These are phyloP conservation scores for Russula olivacea DNA, from an alignment of 768 basidiomycete species.

Conservation along the genomic window DNA sequence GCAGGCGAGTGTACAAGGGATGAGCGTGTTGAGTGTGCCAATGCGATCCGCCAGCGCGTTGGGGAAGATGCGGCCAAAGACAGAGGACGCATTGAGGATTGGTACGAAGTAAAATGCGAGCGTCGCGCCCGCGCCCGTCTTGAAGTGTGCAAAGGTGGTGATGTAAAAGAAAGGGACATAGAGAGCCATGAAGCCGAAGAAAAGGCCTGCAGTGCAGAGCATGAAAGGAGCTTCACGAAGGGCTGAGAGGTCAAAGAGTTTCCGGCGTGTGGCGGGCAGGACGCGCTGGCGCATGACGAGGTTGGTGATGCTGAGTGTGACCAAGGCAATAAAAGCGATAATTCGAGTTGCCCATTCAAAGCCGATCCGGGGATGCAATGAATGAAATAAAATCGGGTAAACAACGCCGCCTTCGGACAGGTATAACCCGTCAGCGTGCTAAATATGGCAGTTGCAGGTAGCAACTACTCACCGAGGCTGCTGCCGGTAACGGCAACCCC, in stretches of 20 bases:
- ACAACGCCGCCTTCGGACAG: slow-evolving; percentile 24
- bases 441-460: background rate
- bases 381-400: slow-evolving; percentile 32
- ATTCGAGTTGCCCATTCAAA: slow-evolving; percentile 30
- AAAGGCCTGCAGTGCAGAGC: slow-evolving; percentile 26
- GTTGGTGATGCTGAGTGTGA: slow-evolving; percentile 27
- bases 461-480: slow-evolving; percentile 23
- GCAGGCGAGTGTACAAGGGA: slow-evolving; percentile 26
- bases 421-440: background rate
- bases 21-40: slow-evolving; percentile 31
- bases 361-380: slow-evolving; percentile 26
- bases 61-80: slow-evolving; percentile 31
- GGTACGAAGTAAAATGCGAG: slow-evolving; percentile 31
- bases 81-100: slow-evolving; percentile 32
- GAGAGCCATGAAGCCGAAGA: slow-evolving; percentile 14
- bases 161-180: slow-evolving; percentile 31
- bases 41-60: slow-evolving; percentile 30
- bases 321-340: slow-evolving; percentile 27
- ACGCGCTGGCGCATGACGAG: slow-evolving; percentile 25
- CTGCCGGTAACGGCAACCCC: slow-evolving; percentile 40
- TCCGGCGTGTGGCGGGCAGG: slow-evolving; percentile 16
- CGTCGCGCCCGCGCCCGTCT: slow-evolving; percentile 16
- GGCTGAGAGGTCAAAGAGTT: slow-evolving; percentile 24
- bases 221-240: slow-evolving; percentile 28
- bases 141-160: slow-evolving; percentile 26